A percentile compares a stretch with the other conserved stretches of the same genome.
phyloP scores from a whole-genome alignment of 2,329 filamentous ascomycete species.

The Penicillium sp. region DNA sequence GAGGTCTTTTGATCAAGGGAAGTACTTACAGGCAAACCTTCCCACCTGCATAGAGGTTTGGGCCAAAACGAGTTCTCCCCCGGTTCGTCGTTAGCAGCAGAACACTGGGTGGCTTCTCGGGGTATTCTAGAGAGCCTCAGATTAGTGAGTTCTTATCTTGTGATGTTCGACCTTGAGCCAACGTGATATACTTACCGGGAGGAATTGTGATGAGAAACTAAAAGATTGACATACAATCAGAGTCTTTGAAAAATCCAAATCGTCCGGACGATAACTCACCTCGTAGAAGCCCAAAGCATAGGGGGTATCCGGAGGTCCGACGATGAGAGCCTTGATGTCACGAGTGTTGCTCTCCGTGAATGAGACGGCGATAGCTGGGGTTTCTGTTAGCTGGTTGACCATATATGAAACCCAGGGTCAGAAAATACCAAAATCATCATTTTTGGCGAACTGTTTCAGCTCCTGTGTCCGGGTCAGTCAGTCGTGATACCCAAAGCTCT shows the following conservation, averaged over 20 bases:
- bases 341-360: slow-evolving; percentile 87
- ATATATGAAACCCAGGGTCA: slow-evolving; percentile 8
- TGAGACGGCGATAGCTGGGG: slow-evolving; percentile 78
- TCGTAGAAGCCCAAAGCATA: slow-evolving; percentile 99
- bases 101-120: slow-evolving; percentile 63
- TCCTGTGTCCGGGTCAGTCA: slow-evolving; percentile 9
- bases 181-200: slow-evolving; percentile 57
- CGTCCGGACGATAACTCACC: slow-evolving; percentile 52
- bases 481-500: neutral
- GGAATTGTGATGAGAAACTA: slow-evolving; percentile 78
- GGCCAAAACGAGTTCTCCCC: slow-evolving; percentile 90
- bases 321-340: slow-evolving; percentile 81
- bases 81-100: slow-evolving; percentile 80
- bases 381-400: neutral
- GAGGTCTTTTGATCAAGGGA: neutral
- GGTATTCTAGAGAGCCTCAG: slow-evolving; percentile 69
- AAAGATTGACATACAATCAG: neutral
- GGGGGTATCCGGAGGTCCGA: slow-evolving; percentile 89
- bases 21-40: slow-evolving; percentile 83
- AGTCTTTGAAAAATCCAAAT: too few species aligned
- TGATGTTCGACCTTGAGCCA: neutral
- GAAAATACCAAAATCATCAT: slow-evolving; percentile 1
- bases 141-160: neutral
- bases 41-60: slow-evolving; percentile 89
- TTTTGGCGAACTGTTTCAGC: slow-evolving; percentile 14